Conservation (phyloP, 2,329 filamentous ascomycete species). For the Monosporascus ibericus region DNA sequence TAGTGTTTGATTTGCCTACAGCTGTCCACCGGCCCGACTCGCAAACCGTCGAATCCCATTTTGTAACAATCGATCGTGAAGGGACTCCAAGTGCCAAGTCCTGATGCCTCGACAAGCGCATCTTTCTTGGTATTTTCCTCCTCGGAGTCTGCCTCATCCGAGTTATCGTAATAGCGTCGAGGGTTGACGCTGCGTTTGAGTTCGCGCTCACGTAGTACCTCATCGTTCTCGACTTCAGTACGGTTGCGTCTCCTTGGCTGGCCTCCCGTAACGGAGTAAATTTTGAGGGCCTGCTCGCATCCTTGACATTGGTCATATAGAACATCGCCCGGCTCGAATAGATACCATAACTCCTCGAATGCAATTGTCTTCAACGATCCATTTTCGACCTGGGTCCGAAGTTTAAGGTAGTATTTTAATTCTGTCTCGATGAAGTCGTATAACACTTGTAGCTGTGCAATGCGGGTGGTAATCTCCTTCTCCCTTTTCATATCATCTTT, state of each 20-base stretch:
- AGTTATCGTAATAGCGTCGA: not conserved
- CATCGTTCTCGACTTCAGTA: not conserved
- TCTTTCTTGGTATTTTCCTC: not conserved
- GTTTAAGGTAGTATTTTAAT: not conserved
- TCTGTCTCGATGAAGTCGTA: conserved; percentile 1
- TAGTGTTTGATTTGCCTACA: conserved; percentile 3
- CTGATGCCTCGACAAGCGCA: not conserved
- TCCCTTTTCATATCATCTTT: not conserved
- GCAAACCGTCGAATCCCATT: conserved; percentile 3
- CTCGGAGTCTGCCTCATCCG: not conserved
- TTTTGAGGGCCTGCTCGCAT: conserved; percentile 2
- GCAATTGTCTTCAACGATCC: conserved; percentile 1
- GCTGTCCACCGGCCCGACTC: conserved; percentile 1
- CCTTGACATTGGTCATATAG: not conserved
- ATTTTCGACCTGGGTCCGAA: not conserved
- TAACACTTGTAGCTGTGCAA: conserved; percentile 2
- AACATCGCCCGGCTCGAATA: conserved; percentile 2
- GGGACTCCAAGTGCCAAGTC: conserved; percentile 3
- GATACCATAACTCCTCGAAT: conserved; percentile 5
- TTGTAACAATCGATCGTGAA: conserved; percentile 6
- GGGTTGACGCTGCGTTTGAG: not conserved
- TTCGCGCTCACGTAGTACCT: not conserved
- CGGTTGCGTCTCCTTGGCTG: not conserved
- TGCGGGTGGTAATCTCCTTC: not conserved
- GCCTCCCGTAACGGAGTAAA: conserved; percentile 2